A percentile compares a stretch with the other conserved stretches of the same genome.
Conservation (phyloP, 2,329 filamentous ascomycete species). For the Pestalotiopsis sp. region DNA sequence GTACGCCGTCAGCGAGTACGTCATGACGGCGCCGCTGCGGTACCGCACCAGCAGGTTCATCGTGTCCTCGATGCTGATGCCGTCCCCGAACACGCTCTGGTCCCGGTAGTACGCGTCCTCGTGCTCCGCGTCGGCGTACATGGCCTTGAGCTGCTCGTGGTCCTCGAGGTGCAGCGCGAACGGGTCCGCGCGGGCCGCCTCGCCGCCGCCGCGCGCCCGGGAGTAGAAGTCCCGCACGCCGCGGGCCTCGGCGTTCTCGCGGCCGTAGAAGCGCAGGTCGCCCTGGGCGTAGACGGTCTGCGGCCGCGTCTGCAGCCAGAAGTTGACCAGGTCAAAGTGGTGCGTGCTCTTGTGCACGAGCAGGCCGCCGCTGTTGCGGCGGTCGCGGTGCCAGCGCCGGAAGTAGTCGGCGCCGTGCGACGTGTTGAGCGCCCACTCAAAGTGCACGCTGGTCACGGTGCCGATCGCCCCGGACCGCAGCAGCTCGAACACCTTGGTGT, state of each 20-base stretch:
- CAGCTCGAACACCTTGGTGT: slow-evolving; percentile 61
- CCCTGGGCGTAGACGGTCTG: slow-evolving; percentile 61
- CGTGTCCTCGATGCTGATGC: slow-evolving; percentile 67
- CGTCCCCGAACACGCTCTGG: slow-evolving; percentile 65
- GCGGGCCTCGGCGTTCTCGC: slow-evolving; percentile 60
- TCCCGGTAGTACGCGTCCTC: slow-evolving; percentile 66
- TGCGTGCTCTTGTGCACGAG: slow-evolving; percentile 66
- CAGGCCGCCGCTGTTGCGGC: slow-evolving; percentile 60
- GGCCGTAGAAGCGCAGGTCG: slow-evolving; percentile 62
- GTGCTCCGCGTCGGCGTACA: slow-evolving; percentile 66
- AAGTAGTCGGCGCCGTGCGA: slow-evolving; percentile 66
- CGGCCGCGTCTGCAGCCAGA: slow-evolving; percentile 60
- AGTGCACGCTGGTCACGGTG: slow-evolving; percentile 59
- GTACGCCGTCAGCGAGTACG: slow-evolving; percentile 63
- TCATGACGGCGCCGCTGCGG: slow-evolving; percentile 57
- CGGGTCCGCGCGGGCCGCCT: slow-evolving; percentile 54
- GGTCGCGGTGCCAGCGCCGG: slow-evolving; percentile 65
- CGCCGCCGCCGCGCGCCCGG: slow-evolving; percentile 52
- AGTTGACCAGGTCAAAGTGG: slow-evolving; percentile 66
- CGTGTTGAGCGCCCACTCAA: slow-evolving; percentile 67
- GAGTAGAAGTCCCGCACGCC: slow-evolving; percentile 55
- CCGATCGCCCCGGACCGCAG: slow-evolving; percentile 58
- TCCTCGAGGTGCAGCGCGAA: slow-evolving; percentile 60
- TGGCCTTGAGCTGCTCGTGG: slow-evolving; percentile 55
- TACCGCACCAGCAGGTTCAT: slow-evolving; percentile 64